A percentile compares a stretch with the other conserved stretches of the same genome.
Conservation (phyloP, 192 early-diverging fungal genomes). For the Rhizophlyctis rosea region DNA sequence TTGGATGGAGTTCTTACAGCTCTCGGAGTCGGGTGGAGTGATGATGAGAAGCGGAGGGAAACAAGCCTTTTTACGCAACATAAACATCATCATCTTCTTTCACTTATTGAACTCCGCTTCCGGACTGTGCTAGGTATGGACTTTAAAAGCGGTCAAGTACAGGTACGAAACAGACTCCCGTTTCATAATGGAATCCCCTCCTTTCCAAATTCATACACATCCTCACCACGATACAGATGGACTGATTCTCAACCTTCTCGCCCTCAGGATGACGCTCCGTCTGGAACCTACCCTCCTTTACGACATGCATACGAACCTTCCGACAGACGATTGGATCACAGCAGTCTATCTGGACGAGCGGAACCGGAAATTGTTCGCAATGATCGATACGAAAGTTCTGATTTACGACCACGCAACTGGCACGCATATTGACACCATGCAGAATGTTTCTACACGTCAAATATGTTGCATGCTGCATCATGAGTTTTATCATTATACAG, state of each 20-base stretch:
- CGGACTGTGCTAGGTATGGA: conserved; percentile 33
- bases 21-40: background rate
- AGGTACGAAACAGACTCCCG: conserved; percentile 5
- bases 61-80: too few species aligned
- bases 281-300: conserved; percentile 24
- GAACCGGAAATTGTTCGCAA: conserved; percentile 30
- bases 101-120: too few species aligned
- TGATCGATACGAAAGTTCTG: conserved; percentile 41
- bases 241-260: conserved; percentile 1
- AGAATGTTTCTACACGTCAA: conserved; percentile 32
- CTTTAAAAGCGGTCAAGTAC: conserved; percentile 17
- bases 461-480: conserved; percentile 36
- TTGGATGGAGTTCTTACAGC: background rate
- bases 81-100: too few species aligned
- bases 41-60: too few species aligned
- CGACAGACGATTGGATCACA: conserved; percentile 45
- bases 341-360: conserved; percentile 28
- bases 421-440: conserved; percentile 24
- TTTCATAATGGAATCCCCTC: conserved; percentile 7
- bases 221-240: conserved; percentile 19
- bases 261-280: conserved; percentile 20
- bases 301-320: conserved; percentile 24
- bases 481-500: conserved; percentile 42
- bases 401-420: conserved; percentile 29
- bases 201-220: conserved; percentile 16